Base-by-base conservation (phyloP, 2,329 filamentous ascomycete species). In the Colletotrichum echinochloae region DNA sequence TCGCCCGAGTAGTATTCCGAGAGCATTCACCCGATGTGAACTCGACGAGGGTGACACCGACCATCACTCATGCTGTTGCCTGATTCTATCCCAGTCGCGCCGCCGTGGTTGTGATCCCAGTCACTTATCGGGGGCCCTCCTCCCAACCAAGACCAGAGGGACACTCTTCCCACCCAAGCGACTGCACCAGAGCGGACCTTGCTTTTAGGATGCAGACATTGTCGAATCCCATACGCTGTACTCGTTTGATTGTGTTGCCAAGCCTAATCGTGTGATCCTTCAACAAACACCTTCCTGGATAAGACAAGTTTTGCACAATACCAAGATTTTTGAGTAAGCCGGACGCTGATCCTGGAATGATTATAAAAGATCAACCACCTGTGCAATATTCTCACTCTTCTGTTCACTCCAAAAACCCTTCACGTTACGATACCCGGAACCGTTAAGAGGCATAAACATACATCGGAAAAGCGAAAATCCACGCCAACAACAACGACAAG, bases 221-320 rank as follows among this genome's bases (percentile, higher is more conserved):
- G 7, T 2, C 11, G 4, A 7, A 16, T 5, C 49, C 6, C 18
- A 52, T 30, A 20, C 49, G 49, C 49, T 52, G 49, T 12, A 3
- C 28, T 33, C 18, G 3, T 20, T 18, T 18, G 28, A 52, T 52
- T 20, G 14, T 33, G 28, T 20, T 35, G 56, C 66, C 66, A 70
- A 70, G 66, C 52, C 23, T 16, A 1, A 60, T 56, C 55, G 5
- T 56, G 23, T 3, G n/a, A 70, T 70, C 66, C 66, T 70, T 70
- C 66, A 5, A 48, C 20, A 33, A 18, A n/a, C 62, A 70, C 66
- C 66, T 66, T 66, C 66, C 66, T 35, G 6, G 62, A 66, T 44
- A 6, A 66, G 62, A 41, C 23, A 70, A 60, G 66, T 39, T 66
- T 60, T 26, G 51, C 35, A 52, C 14, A 44, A 55, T 18, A 52